These are phyloP conservation scores for Neurospora cerealis DNA, from an alignment of 495 filamentous ascomycete species.

Conservation along the genomic window DNA sequence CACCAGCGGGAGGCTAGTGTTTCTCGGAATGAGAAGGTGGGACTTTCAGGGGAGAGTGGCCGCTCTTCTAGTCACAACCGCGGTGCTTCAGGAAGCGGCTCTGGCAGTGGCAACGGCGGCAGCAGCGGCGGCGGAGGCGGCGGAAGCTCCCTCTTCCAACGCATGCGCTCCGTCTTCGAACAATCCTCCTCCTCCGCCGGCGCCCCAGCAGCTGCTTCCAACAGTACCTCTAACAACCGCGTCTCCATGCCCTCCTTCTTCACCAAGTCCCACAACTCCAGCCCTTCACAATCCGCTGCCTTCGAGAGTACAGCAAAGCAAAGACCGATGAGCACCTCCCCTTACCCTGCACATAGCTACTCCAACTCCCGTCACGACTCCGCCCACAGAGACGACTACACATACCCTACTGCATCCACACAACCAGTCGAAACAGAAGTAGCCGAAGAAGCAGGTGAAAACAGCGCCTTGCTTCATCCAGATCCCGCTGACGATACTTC, in stretches of 20 bases:
- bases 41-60: background rate
- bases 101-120: background rate
- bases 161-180: conserved; percentile 26
- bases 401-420: background rate
- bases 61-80: background rate
- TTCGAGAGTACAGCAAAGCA: background rate
- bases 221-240: background rate
- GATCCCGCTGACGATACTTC: background rate
- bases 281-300: background rate
- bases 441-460: background rate
- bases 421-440: no score
- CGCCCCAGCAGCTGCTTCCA: background rate
- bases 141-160: conserved; percentile 17
- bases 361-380: background rate
- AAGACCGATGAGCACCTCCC: background rate
- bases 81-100: background rate
- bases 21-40: background rate
- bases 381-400: no score
- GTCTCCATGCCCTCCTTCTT: background rate
- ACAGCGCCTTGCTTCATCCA: background rate
- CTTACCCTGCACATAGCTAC: background rate
- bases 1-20: background rate
- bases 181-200: background rate
- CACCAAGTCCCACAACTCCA: background rate
- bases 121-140: background rate